Evolutionary conservation across 2,329 filamentous ascomycete genomes (phyloP), one percentile per base, ranked within the genome.

Genomic region (Talaromyces sp.): DNA sequence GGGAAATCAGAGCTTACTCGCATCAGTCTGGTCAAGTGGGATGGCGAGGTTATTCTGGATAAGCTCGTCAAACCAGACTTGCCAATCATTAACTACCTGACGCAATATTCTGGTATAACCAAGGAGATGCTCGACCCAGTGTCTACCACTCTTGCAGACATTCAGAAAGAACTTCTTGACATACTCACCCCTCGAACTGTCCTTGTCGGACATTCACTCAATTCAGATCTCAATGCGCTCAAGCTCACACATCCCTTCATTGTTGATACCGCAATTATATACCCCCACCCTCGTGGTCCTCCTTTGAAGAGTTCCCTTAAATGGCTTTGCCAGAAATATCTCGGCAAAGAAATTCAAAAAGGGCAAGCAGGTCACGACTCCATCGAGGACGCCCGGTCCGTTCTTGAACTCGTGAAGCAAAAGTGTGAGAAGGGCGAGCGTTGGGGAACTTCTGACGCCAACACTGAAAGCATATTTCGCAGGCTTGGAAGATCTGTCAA

Each of bases 41-140:
- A 92, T 66, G 92, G 92, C 54, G 84, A 86, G 35, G 83, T 90
- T 10, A 81, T 96, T 17, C 77, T 97, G 56, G 94, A 99, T 72
- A 90, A 96, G 76, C 84, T 97, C 12, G 94, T 99, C 68, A 95
- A 94, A 77, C 94, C 94, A 0, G 83, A 87, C 51, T 88, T 89
- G 65, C 88, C 90, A n/a, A 92, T 99, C 69, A 88, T 85, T 60
- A 89, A 99, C 79, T 97, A 99, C 72, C 82, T 99, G 46, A 99
- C 94, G 1, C 88, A 81, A 58, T 95, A 87, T 74, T 99, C 94
- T 0, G 94, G 94, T 64, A 97, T 99, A 70, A 99, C 93, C 3
- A 83, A 89, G 68, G 85, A 87, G 64, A 92, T 92, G 84, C 84
- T 99, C 32, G 85, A 87, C 46, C 83, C 87, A 35, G 87, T 97